Percentiles rank a stretch among this genome's conserved stretches.
Conservation (phyloP, 768 basidiomycete genomes). For the Coprinellus micaceus region DNA sequence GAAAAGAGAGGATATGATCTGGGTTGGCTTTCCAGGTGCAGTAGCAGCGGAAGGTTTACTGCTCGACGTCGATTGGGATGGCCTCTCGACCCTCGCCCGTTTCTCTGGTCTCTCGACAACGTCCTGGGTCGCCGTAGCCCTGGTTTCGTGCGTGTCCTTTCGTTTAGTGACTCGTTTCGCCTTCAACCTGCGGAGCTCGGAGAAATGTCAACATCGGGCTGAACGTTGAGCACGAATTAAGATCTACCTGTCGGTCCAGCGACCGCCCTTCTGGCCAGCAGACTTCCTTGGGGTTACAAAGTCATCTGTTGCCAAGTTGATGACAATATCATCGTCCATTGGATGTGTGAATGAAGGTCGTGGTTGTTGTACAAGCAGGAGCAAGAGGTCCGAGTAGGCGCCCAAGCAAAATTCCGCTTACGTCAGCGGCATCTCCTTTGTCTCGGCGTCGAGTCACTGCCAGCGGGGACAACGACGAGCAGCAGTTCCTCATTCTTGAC, state of each 20-base stretch:
- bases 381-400: not conserved
- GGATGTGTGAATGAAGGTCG: not conserved
- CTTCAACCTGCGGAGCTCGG: conserved; percentile 52
- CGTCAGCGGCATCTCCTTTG: not conserved
- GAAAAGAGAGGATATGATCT: conserved; percentile 88
- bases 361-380: too few relatives aligned
- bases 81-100: conserved; percentile 27
- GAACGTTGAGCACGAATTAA: conserved; percentile 3
- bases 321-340: conserved; percentile 74
- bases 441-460: conserved; percentile 21
- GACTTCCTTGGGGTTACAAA: conserved; percentile 23
- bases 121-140: conserved; percentile 6
- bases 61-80: not conserved
- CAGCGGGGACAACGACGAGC: conserved; percentile 1
- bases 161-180: conserved; percentile 68
- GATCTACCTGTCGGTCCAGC: conserved; percentile 75
- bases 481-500: conserved; percentile 2
- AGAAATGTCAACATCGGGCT: conserved; percentile 11
- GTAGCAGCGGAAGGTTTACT: conserved; percentile 18
- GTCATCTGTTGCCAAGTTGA: conserved; percentile 59
- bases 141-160: conserved; percentile 39
- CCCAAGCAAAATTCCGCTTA: conserved; percentile 8
- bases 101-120: conserved; percentile 41
- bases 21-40: conserved; percentile 34
- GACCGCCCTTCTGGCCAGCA: conserved; percentile 50